phyloP scores from a whole-genome alignment of 2,329 filamentous ascomycete genomes.

The Aureobasidium namibiae region DNA sequence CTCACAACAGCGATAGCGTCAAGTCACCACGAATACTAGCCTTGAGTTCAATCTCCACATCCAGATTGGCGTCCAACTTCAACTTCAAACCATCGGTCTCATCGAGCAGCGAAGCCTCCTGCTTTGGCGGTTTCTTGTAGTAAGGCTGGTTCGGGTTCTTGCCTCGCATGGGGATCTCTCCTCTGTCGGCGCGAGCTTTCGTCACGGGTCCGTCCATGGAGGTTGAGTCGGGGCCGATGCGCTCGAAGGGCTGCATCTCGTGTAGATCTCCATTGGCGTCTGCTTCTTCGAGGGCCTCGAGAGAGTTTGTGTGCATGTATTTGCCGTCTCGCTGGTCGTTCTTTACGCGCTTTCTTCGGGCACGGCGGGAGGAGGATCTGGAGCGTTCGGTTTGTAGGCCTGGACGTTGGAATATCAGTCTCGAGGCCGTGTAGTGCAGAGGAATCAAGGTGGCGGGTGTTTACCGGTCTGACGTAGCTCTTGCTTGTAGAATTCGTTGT shows the following conservation, averaged over 20 bases:
- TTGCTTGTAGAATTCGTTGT: constrained; percentile 29
- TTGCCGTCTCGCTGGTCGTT: constrained; percentile 39
- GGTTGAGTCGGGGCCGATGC: constrained; percentile 47
- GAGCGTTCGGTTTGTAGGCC: constrained; percentile 36
- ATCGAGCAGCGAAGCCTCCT: constrained; percentile 30
- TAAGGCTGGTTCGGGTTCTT: constrained; percentile 44
- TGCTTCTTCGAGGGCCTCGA: constrained; percentile 44
- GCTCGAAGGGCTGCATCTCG: constrained; percentile 45
- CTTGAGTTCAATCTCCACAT: constrained; percentile 78
- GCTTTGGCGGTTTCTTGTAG: constrained; percentile 23
- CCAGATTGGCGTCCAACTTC: constrained; percentile 68
- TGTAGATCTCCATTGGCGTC: constrained; percentile 42
- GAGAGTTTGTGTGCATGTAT: constrained; percentile 42
- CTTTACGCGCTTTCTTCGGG: constrained; percentile 39
- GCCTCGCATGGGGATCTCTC: constrained; percentile 47
- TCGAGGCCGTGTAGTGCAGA: no score
- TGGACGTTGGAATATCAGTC: neutral
- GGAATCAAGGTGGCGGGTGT: constrained; percentile 25
- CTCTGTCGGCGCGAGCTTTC: constrained; percentile 44
- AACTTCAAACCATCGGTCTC: constrained; percentile 61
- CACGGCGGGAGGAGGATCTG: constrained; percentile 39
- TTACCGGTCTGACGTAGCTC: constrained; percentile 23
- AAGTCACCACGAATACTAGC: constrained; percentile 79
- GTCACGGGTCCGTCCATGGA: constrained; percentile 51
- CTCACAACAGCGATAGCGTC: constrained; percentile 68